These are phyloP conservation scores for Mucor circinelloides DNA, from an alignment of 371 early-diverging fungal species.

Conservation along the genomic window DNA sequence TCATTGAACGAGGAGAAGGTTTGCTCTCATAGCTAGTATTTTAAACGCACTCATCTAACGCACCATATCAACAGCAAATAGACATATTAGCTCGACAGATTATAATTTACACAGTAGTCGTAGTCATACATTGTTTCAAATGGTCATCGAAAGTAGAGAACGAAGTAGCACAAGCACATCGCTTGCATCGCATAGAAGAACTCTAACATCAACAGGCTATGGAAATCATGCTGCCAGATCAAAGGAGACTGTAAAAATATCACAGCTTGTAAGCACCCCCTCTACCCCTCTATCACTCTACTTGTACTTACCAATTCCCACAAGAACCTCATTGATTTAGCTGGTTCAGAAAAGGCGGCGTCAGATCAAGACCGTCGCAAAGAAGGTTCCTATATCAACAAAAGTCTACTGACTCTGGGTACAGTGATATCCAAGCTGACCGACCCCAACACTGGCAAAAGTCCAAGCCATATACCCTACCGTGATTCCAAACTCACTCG, in stretches of 20 bases:
- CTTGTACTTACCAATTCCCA: neutral
- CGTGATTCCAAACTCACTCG: conserved; percentile 94
- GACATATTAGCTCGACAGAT: conserved; percentile 87
- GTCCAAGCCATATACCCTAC: conserved; percentile 75
- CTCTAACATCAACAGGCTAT: conserved; percentile 14
- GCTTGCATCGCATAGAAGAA: conserved; percentile 8
- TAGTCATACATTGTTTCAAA: conserved; percentile 94
- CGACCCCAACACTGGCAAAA: neutral
- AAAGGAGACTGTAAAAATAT: conserved; percentile 60
- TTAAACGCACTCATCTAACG: neutral
- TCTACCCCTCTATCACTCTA: neutral
- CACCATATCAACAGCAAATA: conserved; percentile 66
- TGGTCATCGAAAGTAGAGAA: conserved; percentile 64
- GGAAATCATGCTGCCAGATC: conserved; percentile 10
- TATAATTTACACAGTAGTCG: conserved; percentile 90
- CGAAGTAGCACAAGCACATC: conserved; percentile 21
- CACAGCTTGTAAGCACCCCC: conserved; percentile 54
- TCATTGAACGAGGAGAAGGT: conserved; percentile 85
- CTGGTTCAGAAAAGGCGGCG: conserved; percentile 95
- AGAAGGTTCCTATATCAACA: conserved; percentile 96
- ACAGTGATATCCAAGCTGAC: conserved; percentile 87
- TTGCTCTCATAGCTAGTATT: neutral
- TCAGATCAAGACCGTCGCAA: conserved; percentile 78
- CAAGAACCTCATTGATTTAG: conserved; percentile 90
- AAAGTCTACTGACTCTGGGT: conserved; percentile 82